Evolutionary conservation across 83 land plant species (phyloP).

Genomic region (Picea engelmannii): DNA sequence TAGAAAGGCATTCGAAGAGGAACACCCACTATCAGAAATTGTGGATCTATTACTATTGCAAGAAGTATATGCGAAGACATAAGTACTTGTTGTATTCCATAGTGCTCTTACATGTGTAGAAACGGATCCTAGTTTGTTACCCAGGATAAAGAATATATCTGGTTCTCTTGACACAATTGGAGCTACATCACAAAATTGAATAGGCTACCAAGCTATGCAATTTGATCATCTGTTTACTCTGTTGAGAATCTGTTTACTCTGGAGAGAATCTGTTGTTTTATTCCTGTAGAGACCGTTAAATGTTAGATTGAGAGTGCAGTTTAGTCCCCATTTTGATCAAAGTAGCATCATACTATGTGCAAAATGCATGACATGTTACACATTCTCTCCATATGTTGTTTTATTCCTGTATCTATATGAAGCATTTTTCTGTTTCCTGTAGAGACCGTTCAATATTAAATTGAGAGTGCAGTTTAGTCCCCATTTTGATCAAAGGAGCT

Average conservation of each 20-base stretch:
- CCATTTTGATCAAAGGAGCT: neutral
- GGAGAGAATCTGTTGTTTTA: no score
- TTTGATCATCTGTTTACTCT: neutral
- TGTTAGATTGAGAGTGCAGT: no score
- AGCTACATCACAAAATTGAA: no score
- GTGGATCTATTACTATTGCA: slow-evolving; percentile 52
- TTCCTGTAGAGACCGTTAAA: no score
- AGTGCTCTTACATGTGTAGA: slow-evolving; percentile 42
- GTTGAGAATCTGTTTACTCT: no score
- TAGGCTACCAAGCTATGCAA: neutral
- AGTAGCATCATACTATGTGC: neutral
- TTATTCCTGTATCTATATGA: neutral
- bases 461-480: neutral
- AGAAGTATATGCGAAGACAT: slow-evolving; percentile 28
- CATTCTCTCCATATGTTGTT: neutral
- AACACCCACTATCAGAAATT: slow-evolving; percentile 60
- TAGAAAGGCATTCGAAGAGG: slow-evolving; percentile 28
- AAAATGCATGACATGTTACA: neutral
- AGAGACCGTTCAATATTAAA: neutral
- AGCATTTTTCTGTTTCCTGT: neutral
- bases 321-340: no score
- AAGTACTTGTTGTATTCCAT: slow-evolving; percentile 37
- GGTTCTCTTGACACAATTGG: no score
- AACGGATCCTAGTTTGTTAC: slow-evolving; percentile 46
- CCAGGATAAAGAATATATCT: no score